Evolutionary conservation across 1,139 yeast species (phyloP).

Genomic region (Hemisphaericaspora subhashii): DNA sequence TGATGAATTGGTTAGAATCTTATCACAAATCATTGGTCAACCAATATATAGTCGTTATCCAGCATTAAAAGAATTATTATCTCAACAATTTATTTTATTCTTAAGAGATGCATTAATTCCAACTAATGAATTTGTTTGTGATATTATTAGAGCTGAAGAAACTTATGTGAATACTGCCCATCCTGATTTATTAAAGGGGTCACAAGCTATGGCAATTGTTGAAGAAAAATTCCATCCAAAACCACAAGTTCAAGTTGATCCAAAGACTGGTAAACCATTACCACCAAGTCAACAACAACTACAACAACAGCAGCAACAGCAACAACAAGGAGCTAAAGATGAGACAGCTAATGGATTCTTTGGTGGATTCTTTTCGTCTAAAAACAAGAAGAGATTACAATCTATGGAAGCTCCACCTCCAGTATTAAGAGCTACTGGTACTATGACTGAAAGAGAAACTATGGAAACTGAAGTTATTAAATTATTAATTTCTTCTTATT

Average conservation of each 20-base stretch:
- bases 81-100: conserved; percentile 76
- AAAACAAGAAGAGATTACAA: conserved; percentile 91
- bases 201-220: conserved; percentile 93
- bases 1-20: conserved; percentile 89
- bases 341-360: conserved; percentile 72
- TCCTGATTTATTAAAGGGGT: conserved; percentile 92
- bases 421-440: conserved; percentile 90
- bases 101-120: conserved; percentile 81
- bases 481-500: conserved; percentile 85
- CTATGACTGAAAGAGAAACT: conserved; percentile 91
- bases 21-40: conserved; percentile 79
- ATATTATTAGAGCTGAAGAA: conserved; percentile 81
- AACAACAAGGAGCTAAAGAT: conserved; percentile 28
- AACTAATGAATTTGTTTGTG: conserved; percentile 80
- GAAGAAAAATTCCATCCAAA: conserved; percentile 87
- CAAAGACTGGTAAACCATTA: conserved; percentile 85
- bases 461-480: conserved; percentile 97
- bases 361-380: conserved; percentile 90
- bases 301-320: conserved; percentile 23
- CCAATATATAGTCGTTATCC: conserved; percentile 90
- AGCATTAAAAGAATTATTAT: conserved; percentile 79
- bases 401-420: conserved; percentile 98
- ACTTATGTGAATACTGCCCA: conserved; percentile 97
- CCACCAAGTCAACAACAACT: conserved; percentile 44
- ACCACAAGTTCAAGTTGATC: conserved; percentile 81